Evolutionary conservation across 306 rosid species (phyloP), one percentile per base, ranked within the genome.

Genomic region (Trifolium dubium): DNA sequence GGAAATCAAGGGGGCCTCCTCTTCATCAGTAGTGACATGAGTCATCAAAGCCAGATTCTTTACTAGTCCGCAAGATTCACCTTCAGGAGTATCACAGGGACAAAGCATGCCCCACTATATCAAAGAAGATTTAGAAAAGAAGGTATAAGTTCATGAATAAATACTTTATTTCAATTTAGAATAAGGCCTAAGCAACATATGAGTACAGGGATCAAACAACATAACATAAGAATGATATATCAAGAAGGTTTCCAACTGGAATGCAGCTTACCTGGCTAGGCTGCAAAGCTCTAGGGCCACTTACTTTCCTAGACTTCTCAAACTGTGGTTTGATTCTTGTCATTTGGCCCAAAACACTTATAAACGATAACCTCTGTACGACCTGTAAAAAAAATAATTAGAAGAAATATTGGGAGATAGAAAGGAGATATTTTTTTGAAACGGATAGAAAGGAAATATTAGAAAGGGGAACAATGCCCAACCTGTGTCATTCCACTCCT

Each of bases 21-120:
- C 97, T 72, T 91, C 96, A 85, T 93, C 98, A 32, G 96, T 93
- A 39, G 98, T 91, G 65, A 93, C 98, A 74, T 93, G 98, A 76
- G 98, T 88, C 98, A 93, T 91, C 81, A 93, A 77, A 69, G 98
- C 97, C 86, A 89, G 77, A 72, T 91, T 91, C 86, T 93, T 93
- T 23, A 93, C 97, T 39, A 93, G 91, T 76, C 98, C 98, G 82
- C 97, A 91, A 59, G 88, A 78, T 81, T 91, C 98, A 41, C 98
- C 98, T 82, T 93, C 98, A 41, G 98, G 98, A 76, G 98, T 93
- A 81, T 93, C 98, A 63, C 98, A 93, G 19, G 98, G 98, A 80
- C 98, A 93, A 72, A 91, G 98, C 98, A 93, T 93, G 51, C 98
- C 98, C 98, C 98, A 93, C 97, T 92, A 44, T 74, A 81, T 70